These are phyloP conservation scores for Xylaria grammica DNA, from an alignment of 495 filamentous ascomycete genomes.

Conservation along the genomic window DNA sequence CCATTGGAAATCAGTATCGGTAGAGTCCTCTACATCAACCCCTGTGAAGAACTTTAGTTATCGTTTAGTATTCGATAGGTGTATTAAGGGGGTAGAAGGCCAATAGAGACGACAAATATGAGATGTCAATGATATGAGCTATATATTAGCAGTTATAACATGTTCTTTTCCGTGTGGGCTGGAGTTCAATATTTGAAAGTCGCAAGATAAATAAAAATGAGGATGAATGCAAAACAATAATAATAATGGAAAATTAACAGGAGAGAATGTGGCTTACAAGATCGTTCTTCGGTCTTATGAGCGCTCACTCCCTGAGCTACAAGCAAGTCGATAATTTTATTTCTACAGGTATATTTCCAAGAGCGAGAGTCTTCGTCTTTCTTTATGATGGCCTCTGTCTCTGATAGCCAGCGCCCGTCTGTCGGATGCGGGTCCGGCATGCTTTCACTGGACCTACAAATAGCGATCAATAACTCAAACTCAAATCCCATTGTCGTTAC, in stretches of 20 bases:
- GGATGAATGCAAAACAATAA: too few relatives aligned
- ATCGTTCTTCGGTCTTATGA: constrained; percentile 3
- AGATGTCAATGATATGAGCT: too few relatives aligned
- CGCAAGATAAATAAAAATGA: too few relatives aligned
- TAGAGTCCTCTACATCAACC: not conserved
- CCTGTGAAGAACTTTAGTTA: not conserved
- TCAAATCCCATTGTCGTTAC: constrained; percentile 30
- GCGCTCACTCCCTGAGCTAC: not conserved
- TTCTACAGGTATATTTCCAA: constrained; percentile 17
- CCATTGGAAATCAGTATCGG: constrained; percentile 11
- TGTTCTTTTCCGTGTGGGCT: too few relatives aligned
- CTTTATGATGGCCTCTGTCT: not conserved
- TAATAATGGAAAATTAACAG: too few relatives aligned
- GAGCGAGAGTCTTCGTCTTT: not conserved
- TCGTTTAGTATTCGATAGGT: not conserved
- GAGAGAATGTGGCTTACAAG: too few relatives aligned
- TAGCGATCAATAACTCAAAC: constrained; percentile 27
- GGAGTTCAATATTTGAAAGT: too few relatives aligned
- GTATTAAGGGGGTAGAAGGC: not conserved
- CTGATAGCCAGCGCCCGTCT: constrained; percentile 15
- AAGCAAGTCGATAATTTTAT: constrained; percentile 26
- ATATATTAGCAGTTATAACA: too few relatives aligned
- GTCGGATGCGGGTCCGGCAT: constrained; percentile 24
- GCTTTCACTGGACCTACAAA: not conserved
- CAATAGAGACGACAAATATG: too few relatives aligned